A percentile compares a stretch with the other conserved stretches of the same genome.
phyloP scores from a whole-genome alignment of 106 monocot species.

The Platanthera zijinensis region DNA sequence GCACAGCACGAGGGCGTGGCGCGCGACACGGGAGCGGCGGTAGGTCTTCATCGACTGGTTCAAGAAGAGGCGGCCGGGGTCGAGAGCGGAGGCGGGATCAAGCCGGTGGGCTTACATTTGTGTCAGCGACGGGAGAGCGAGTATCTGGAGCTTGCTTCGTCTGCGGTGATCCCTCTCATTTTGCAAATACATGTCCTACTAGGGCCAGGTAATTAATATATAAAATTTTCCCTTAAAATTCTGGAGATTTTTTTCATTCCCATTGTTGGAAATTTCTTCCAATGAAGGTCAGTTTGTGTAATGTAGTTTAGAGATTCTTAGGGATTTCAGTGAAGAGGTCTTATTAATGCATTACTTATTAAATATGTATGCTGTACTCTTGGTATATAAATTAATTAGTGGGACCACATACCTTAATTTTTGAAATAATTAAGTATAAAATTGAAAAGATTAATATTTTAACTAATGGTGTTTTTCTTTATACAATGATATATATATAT shows the following conservation, averaged over 20 bases:
- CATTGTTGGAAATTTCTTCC: neutral
- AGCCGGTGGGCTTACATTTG: slow-evolving; percentile 41
- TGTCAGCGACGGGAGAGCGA: slow-evolving; percentile 77
- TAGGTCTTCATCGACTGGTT: slow-evolving; percentile 19
- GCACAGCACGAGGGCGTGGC: slow-evolving; percentile 14
- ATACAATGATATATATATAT: no score
- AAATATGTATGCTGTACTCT: no score
- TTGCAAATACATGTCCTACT: slow-evolving; percentile 77
- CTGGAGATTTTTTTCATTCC: neutral
- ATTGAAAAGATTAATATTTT: no score
- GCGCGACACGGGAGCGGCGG: slow-evolving; percentile 13
- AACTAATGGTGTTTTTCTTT: no score
- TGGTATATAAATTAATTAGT: no score
- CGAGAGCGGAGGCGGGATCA: slow-evolving; percentile 32
- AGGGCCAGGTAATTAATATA: slow-evolving; percentile 16
- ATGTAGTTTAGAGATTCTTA: neutral
- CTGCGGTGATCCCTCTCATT: slow-evolving; percentile 90
- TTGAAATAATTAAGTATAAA: no score
- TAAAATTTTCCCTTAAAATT: neutral
- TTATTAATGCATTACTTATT: no score
- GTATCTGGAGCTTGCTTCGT: slow-evolving; percentile 55
- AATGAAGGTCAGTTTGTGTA: neutral
- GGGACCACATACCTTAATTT: no score
- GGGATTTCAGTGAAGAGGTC: no score
- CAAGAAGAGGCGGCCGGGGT: slow-evolving; percentile 36